Evolutionary conservation across 352 stramenopile genomes (phyloP).

Genomic region (Salisapilia sapeloensis): DNA sequence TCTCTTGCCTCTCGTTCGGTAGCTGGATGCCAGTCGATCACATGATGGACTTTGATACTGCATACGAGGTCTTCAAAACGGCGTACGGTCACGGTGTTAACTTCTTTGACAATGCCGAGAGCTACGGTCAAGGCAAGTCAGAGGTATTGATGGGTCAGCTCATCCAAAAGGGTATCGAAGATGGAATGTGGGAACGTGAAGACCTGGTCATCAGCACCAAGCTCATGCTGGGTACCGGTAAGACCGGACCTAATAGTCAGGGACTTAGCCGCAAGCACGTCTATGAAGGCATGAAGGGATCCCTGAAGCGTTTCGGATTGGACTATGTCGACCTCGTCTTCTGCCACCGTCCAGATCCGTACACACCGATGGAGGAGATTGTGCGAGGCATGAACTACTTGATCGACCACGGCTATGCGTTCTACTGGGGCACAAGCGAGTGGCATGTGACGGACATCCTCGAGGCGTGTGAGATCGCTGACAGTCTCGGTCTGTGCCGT

Average conservation of each 20-base stretch:
- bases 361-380: conserved; percentile 21
- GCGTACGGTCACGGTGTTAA: conserved; percentile 1
- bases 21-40: conserved; percentile 1
- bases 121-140: conserved; percentile 14
- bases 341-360: conserved; percentile 12
- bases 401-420: conserved; percentile 18
- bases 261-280: conserved; percentile 23
- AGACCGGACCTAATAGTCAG: conserved; percentile 6
- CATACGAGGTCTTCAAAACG: not conserved
- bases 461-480: conserved; percentile 19
- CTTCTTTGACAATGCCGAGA: conserved; percentile 5
- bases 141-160: conserved; percentile 23
- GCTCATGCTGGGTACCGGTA: conserved; percentile 19
- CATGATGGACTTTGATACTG: no score
- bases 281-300: conserved; percentile 18
- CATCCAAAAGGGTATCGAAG: conserved; percentile 16
- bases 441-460: conserved; percentile 24
- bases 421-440: conserved; percentile 32
- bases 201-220: conserved; percentile 38
- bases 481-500: conserved; percentile 8
- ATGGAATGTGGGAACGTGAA: conserved; percentile 12
- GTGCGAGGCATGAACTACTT: conserved; percentile 31
- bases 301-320: conserved; percentile 15
- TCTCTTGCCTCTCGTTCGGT: not conserved
- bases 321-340: conserved; percentile 28